Conservation (phyloP, 2,329 filamentous ascomycete genomes). For the Hortaea werneckii region DNA sequence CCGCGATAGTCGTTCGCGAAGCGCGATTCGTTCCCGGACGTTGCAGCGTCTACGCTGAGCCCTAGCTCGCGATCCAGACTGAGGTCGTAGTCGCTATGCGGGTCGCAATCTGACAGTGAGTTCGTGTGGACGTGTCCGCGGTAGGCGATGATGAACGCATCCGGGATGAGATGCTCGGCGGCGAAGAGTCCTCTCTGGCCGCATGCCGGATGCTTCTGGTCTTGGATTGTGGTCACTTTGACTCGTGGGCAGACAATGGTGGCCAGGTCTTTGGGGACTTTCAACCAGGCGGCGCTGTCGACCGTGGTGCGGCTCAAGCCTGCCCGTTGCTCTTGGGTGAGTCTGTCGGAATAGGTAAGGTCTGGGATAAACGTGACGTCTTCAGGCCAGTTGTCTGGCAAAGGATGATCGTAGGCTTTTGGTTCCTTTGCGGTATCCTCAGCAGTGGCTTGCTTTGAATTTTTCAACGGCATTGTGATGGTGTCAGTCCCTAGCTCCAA, state of each 20-base stretch:
- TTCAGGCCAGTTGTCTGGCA: slow-evolving; percentile 24
- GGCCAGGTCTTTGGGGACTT: slow-evolving; percentile 13
- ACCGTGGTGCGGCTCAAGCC: slow-evolving; percentile 16
- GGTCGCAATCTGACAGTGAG: slow-evolving; percentile 33
- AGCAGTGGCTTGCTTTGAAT: neutral
- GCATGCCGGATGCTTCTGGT: slow-evolving; percentile 36
- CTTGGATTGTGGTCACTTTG: slow-evolving; percentile 32
- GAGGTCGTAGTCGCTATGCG: slow-evolving; percentile 41
- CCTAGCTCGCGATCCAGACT: slow-evolving; percentile 40
- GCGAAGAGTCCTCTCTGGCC: slow-evolving; percentile 41
- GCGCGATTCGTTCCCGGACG: slow-evolving; percentile 41
- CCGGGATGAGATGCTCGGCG: slow-evolving; percentile 32
- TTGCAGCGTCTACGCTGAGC: slow-evolving; percentile 39
- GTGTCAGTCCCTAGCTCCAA: neutral
- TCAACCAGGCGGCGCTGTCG: slow-evolving; percentile 15
- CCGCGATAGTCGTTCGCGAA: slow-evolving; percentile 47
- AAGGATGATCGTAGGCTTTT: too few species aligned
- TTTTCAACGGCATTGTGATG: neutral
- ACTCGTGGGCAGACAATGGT: slow-evolving; percentile 28
- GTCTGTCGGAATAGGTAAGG: slow-evolving; percentile 21
- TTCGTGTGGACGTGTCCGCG: slow-evolving; percentile 39
- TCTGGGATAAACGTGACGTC: slow-evolving; percentile 22
- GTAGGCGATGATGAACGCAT: slow-evolving; percentile 39
- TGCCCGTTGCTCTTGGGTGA: slow-evolving; percentile 15
- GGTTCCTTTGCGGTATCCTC: too few species aligned